Percentiles rank a stretch among this genome's conserved stretches.
Evolutionary conservation across 768 basidiomycete species (phyloP).

Genomic region (Lentinula detonsa): DNA sequence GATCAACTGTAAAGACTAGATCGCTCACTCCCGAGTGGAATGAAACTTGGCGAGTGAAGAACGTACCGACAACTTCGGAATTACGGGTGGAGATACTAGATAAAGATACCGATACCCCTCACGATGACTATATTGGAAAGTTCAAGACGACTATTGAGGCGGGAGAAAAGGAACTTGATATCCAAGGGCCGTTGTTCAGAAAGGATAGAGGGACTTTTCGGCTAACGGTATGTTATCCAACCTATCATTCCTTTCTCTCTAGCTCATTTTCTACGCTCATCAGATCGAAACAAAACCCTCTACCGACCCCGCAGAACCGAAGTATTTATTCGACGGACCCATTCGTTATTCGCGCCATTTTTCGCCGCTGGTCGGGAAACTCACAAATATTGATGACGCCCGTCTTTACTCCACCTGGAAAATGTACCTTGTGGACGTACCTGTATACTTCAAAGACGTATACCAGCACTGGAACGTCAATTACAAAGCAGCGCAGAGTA

Average conservation of each 20-base stretch:
- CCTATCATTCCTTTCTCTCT: background rate
- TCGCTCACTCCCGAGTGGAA: slow-evolving; percentile 69
- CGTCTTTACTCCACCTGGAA: slow-evolving; percentile 81
- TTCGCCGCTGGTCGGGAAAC: slow-evolving; percentile 61
- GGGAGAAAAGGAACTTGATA: slow-evolving; percentile 61
- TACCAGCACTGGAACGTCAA: slow-evolving; percentile 62
- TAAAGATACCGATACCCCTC: slow-evolving; percentile 53
- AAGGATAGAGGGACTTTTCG: slow-evolving; percentile 57
- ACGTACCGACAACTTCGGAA: slow-evolving; percentile 59
- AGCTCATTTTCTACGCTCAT: background rate
- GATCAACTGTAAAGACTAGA: slow-evolving; percentile 57
- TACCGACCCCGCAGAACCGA: slow-evolving; percentile 31
- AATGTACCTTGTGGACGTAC: slow-evolving; percentile 56
- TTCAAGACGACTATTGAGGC: slow-evolving; percentile 46
- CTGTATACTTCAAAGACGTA: slow-evolving; percentile 50
- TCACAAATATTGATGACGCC: slow-evolving; percentile 55
- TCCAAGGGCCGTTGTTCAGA: slow-evolving; percentile 46
- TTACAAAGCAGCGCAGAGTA: slow-evolving; percentile 66
- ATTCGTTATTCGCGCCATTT: slow-evolving; percentile 65
- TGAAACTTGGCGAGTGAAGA: slow-evolving; percentile 66
- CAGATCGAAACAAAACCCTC: slow-evolving; percentile 56
- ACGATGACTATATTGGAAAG: slow-evolving; percentile 62
- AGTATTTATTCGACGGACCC: slow-evolving; percentile 71
- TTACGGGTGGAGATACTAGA: slow-evolving; percentile 60
- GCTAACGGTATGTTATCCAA: slow-evolving; percentile 45